Base-by-base conservation (phyloP, 345 rosid genomes). In the Gossypium ekmanianum region DNA sequence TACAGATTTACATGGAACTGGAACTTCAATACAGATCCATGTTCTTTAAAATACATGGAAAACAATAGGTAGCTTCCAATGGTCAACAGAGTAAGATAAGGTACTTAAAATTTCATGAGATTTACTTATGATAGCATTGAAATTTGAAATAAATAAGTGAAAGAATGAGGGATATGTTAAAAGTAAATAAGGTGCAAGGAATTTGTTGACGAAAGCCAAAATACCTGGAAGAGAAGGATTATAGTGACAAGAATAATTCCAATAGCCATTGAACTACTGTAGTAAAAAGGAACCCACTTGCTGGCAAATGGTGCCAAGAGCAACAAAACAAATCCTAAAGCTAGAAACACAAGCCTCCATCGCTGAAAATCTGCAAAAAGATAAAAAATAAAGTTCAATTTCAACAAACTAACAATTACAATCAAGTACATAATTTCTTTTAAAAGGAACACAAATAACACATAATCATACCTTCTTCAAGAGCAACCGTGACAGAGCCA, bases 251-350 rank as follows among this genome's bases (percentile, higher is more conserved):
- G 98, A 77, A 94, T 84, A 83, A 94, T 76, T 14, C 98, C 98
- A 68, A 93, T 83, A 12, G 91, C 97, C 97, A 94, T 94, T 56
- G 93, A 94, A 73, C 92, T 87, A 76, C 93, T 91, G 77, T 95
- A 93, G 74, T 95, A 95, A 77, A 95, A 95, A 2, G 97, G 97
- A 84, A 88, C 91, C 98, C 99, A 95, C 68, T 82, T 79, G 79
- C 96, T 91, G 78, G 89, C 89, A 71, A 90, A 62, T n/a, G 99
- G 94, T 20, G 97, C 96, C 75, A 89, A 76, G 76, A 95, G 65
- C 39, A 91, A 76, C 70, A 93, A 69, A 18, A 84, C 48, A 72
- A 93, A 75, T 76, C 98, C 97, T 27, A 72, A 65, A 12, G 80
- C 93, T 18, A 95, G 87, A 88, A 86, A 91, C 41, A 90, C 1